phyloP scores from a whole-genome alignment of 306 rosid species.

The Castanea crenata region DNA sequence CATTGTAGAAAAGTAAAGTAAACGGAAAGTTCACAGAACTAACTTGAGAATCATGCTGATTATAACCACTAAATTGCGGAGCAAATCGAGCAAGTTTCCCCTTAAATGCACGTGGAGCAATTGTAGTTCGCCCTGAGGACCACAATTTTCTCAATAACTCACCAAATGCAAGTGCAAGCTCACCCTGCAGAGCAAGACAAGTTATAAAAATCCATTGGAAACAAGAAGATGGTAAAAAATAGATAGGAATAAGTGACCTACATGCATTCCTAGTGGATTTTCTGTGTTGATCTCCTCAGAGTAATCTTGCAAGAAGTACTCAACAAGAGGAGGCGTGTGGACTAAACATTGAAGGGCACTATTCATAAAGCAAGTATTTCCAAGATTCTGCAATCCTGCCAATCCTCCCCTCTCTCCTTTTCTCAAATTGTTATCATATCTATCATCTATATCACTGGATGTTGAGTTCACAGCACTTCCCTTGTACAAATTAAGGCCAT shows the following conservation, averaged over 20 bases:
- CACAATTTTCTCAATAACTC: slow-evolving; percentile 92
- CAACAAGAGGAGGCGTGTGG: slow-evolving; percentile 85
- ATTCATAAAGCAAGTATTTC: slow-evolving; percentile 98
- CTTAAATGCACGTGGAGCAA: slow-evolving; percentile 92
- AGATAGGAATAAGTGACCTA: slow-evolving; percentile 40
- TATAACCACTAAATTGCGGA: slow-evolving; percentile 98
- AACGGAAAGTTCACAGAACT: slow-evolving; percentile 29
- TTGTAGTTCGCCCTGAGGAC: slow-evolving; percentile 80
- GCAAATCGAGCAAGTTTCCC: slow-evolving; percentile 96
- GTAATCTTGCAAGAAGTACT: slow-evolving; percentile 91
- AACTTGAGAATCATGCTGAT: slow-evolving; percentile 99
- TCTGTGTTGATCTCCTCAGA: slow-evolving; percentile 82
- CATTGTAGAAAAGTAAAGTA: slow-evolving; percentile 12
- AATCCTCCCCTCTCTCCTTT: slow-evolving; percentile 78
- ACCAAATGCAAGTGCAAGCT: slow-evolving; percentile 92
- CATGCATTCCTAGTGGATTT: slow-evolving; percentile 96
- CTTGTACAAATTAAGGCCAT: slow-evolving; percentile 51
- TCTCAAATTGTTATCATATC: slow-evolving; percentile 36
- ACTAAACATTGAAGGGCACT: slow-evolving; percentile 92
- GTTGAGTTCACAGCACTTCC: slow-evolving; percentile 63
- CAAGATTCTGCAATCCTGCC: slow-evolving; percentile 97
- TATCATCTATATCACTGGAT: slow-evolving; percentile 59
- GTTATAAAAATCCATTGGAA: slow-evolving; percentile 10
- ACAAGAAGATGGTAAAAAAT: slow-evolving; percentile 10
- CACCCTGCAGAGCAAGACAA: slow-evolving; percentile 69